Evolutionary conservation across 2,329 filamentous ascomycete species (phyloP), one percentile per base, ranked within the genome.

Genomic region (Golovinomyces cichoracearum): DNA sequence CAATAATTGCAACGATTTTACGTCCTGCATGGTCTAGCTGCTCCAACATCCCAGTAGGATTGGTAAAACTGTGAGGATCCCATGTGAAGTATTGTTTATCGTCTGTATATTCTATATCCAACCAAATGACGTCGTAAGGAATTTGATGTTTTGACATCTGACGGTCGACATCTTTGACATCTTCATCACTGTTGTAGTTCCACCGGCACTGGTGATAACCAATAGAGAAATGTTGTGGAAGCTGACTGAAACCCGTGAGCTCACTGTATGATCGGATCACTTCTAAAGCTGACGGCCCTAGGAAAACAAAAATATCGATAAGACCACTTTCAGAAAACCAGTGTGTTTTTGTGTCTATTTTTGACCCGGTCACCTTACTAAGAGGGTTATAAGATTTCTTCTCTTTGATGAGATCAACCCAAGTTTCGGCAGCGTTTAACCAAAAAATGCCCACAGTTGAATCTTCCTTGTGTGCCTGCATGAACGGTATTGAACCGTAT

Each of bases 31-130:
- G 73, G 54, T 86, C 84, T 9, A 95, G 72, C 58, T 92, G 83
- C 62, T 93, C 70, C 55, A 83, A 77, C 85, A 95, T 98, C 45
- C 74, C 73, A 46, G 81, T 73, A 0, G 90, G 86, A 56, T 95
- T 77, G 13, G 76, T 71, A 64, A 98, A 98, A 46, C 78, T 90
- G 59, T 93, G 72, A 19, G 78, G 73, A 58, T 98, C 88, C 83
- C 85, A 98, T 0, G 86, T 94, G 62, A 98, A 98, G 68, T 98
- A 98, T 66, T 93, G 92, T 65, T 90, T 88, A 63, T 81, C 85
- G 51, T 98, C 83, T 0, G 86, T 92, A 63, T 95, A 98, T 65
- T 98, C 90, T 55, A 98, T 83, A 58, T 98, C 90, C 17, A 98
- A 76, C 90, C 90, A 98, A 58, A 98, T 98, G 54, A 95, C 83